phyloP scores from a whole-genome alignment of 2,329 filamentous ascomycete genomes.

The Coniochaeta ligniaria region DNA sequence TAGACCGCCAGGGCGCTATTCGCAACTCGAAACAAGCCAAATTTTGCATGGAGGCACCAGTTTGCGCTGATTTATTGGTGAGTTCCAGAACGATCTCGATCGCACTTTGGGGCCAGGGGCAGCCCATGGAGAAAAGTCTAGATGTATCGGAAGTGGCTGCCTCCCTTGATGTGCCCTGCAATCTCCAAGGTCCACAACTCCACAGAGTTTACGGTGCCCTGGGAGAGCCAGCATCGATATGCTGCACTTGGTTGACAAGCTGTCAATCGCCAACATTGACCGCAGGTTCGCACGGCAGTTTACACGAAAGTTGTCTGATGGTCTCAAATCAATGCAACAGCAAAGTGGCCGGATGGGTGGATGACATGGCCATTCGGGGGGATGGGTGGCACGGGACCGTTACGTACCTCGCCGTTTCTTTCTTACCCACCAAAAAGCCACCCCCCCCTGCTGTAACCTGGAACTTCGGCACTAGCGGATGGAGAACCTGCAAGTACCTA shows the following conservation, averaged over 20 bases:
- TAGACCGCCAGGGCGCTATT: neutral
- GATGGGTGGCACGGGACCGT: neutral
- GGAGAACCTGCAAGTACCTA: neutral
- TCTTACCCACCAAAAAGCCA: neutral
- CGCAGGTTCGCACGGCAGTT: neutral
- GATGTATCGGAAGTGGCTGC: neutral
- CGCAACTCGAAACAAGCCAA: neutral
- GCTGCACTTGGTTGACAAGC: neutral
- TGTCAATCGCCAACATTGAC: neutral
- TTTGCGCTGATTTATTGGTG: neutral
- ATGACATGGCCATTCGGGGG: neutral
- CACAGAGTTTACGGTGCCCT: no score
- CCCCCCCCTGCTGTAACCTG: neutral
- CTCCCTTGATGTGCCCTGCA: neutral
- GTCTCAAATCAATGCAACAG: neutral
- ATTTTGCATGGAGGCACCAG: neutral
- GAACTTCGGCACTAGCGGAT: neutral
- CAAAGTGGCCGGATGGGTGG: neutral
- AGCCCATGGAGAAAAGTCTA: neutral
- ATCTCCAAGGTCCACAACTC: no score
- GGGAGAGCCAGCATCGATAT: neutral
- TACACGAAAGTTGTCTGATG: neutral
- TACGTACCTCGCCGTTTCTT: neutral
- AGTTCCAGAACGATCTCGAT: neutral
- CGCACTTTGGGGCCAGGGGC: neutral